A percentile compares a stretch with the other conserved stretches of the same genome.
These are phyloP conservation scores for Pochonia chlamydosporia DNA, from an alignment of 2,329 filamentous ascomycete genomes.

Conservation along the genomic window DNA sequence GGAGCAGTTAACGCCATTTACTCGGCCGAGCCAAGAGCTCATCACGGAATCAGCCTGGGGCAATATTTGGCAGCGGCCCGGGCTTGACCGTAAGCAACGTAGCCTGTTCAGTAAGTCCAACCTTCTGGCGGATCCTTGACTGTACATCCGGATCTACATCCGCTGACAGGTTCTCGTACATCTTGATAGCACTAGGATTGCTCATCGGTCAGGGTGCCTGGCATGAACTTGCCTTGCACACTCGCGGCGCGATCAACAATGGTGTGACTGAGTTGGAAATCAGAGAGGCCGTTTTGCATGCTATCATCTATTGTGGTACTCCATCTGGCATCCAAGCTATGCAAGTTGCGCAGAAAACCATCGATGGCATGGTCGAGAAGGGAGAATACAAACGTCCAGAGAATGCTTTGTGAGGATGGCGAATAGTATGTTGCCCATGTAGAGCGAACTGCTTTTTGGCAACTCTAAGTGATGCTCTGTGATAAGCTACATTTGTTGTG, in stretches of 20 bases:
- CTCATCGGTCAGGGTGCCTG: constrained; percentile 53
- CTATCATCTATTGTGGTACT: constrained; percentile 34
- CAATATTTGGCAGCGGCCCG: constrained; percentile 55
- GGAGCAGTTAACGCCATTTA: constrained; percentile 46
- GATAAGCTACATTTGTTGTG: too few species aligned
- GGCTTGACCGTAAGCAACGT: constrained; percentile 53
- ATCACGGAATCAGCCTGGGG: constrained; percentile 58
- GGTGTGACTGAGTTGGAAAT: constrained; percentile 49
- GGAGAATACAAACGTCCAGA: constrained; percentile 12
- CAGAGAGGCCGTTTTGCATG: constrained; percentile 46
- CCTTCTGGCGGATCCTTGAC: too few species aligned
- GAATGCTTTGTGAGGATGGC: too few species aligned
- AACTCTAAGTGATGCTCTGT: too few species aligned
- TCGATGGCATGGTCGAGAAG: constrained; percentile 20
- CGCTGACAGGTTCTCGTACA: too few species aligned
- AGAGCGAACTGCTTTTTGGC: too few species aligned
- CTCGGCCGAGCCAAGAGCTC: constrained; percentile 52
- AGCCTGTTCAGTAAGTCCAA: constrained; percentile 30
- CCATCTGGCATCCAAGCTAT: constrained; percentile 33
- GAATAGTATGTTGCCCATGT: too few species aligned
- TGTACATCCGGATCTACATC: too few species aligned
- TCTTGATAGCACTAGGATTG: constrained; percentile 41
- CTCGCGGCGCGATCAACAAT: constrained; percentile 56
- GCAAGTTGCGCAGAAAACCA: constrained; percentile 17
- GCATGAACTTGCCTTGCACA: constrained; percentile 54